Base-by-base conservation (phyloP, 306 rosid species). In the Cucurbita maxima region DNA sequence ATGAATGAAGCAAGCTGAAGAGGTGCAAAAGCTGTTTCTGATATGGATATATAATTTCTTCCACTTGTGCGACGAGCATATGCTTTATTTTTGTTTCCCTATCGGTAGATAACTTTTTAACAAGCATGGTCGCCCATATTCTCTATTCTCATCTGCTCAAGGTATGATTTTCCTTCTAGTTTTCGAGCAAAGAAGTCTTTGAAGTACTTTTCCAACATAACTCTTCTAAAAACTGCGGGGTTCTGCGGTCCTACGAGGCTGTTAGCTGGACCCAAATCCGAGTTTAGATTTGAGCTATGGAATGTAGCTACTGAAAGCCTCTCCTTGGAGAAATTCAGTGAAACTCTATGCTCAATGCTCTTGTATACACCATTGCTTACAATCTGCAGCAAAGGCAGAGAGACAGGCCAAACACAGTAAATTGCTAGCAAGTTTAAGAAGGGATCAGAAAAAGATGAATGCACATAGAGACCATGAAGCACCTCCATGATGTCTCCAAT, bases 221-320 rank as follows among this genome's bases (percentile, higher is more conserved):
- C 47, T 30, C 64, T 77, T 13, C 60, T 68, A 73, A 83, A 86
- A 40, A 59, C 10, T 8, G 88, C 67, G 7, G 84, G 87, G 36
- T 13, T 80, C 43, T 84, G 19, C 7, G 78, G 68, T 58, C 80
- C 81, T 5, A 86, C 7, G 61, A 86, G 78, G 70, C 78, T 74
- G 34, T 79, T 71, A 15, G 79, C 68, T 3, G 91, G 95, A 44
- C 95, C 85, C 8, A 86, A 73, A 61, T 71, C 81, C 7, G 53
- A 11, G 37, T 69, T 84, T 53, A 84, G 25, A 8, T 73, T 80
- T 8, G 86, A 81, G 5, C 62, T 72, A 52, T 68, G 77, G 59
- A 88, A 88, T 56, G 91, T 80, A 57, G 84, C 91, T 3, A 86
- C 44, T 0, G 84, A 80, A 6, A 88, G 20, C 62, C 95, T 85